Evolutionary conservation across 179 eudicot genomes (phyloP).

Genomic region (Carnegiea gigantea): DNA sequence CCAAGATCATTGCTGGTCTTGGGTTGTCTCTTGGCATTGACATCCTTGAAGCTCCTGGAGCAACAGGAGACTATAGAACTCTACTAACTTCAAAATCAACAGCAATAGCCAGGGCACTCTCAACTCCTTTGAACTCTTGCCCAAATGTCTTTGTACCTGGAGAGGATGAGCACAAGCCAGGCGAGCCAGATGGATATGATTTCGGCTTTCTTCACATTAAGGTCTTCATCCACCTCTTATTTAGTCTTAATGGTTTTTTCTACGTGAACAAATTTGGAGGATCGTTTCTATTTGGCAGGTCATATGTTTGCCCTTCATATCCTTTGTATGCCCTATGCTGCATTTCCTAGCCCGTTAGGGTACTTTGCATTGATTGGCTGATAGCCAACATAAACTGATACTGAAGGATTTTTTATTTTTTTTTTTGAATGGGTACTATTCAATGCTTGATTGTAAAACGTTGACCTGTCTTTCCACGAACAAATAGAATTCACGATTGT

Average conservation of each 20-base stretch:
- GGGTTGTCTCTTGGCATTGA: constrained; percentile 95
- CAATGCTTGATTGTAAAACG: background rate
- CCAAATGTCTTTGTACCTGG: constrained; percentile 90
- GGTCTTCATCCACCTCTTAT: constrained; percentile 40
- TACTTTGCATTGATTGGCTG: background rate
- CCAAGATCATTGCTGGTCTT: constrained; percentile 94
- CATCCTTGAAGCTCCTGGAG: constrained; percentile 97
- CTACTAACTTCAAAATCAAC: constrained; percentile 81
- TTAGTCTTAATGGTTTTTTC: background rate
- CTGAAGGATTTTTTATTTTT: too few species aligned
- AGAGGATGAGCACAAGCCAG: constrained; percentile 82
- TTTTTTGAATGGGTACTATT: background rate
- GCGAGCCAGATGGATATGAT: constrained; percentile 81
- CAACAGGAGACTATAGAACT: constrained; percentile 96
- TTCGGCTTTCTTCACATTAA: constrained; percentile 97
- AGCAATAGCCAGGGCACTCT: constrained; percentile 86
- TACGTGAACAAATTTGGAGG: background rate
- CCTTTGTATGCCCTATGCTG: too few species aligned
- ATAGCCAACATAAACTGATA: background rate
- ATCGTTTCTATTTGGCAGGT: background rate
- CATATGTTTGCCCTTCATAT: background rate
- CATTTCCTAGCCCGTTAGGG: background rate
- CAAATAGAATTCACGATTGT: too few species aligned
- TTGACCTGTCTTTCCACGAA: background rate
- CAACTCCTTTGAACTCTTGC: constrained; percentile 68